These are phyloP conservation scores for Hypoxylon rickii DNA, from an alignment of 495 filamentous ascomycete genomes.

Conservation along the genomic window DNA sequence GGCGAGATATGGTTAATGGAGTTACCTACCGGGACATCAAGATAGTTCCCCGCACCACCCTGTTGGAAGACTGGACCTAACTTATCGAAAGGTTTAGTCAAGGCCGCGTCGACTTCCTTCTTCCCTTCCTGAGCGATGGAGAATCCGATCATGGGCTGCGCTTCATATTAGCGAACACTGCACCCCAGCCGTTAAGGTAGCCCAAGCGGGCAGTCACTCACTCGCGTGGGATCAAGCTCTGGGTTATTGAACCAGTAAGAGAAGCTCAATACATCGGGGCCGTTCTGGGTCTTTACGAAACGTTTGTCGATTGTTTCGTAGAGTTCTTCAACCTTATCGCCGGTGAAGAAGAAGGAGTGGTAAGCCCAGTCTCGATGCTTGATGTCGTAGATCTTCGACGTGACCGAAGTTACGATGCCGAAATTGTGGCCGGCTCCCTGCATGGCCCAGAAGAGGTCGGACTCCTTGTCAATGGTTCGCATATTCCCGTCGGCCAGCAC, in stretches of 20 bases:
- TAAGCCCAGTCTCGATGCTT: conserved; percentile 45
- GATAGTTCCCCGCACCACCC: too few relatives aligned
- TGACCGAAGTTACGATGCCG: conserved; percentile 60
- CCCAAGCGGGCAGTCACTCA: background rate
- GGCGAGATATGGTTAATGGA: too few relatives aligned
- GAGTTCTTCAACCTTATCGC: conserved; percentile 52
- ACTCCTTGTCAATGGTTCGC: conserved; percentile 43
- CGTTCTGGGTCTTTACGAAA: conserved; percentile 36
- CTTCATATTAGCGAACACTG: too few relatives aligned
- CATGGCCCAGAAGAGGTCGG: conserved; percentile 62
- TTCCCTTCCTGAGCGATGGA: too few relatives aligned
- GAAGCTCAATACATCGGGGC: too few relatives aligned
- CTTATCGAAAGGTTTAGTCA: too few relatives aligned
- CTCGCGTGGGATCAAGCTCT: background rate
- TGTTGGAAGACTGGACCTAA: too few relatives aligned
- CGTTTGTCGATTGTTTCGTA: conserved; percentile 48
- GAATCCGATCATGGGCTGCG: too few relatives aligned
- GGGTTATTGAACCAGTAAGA: background rate
- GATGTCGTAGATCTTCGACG: conserved; percentile 52
- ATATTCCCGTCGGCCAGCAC: conserved; percentile 60
- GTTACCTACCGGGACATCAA: too few relatives aligned
- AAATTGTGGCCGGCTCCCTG: conserved; percentile 67
- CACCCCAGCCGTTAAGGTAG: too few relatives aligned
- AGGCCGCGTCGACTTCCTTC: too few relatives aligned
- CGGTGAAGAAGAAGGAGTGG: conserved; percentile 46